Conservation (phyloP, 768 basidiomycete species). For the Tricholoma terreum region DNA sequence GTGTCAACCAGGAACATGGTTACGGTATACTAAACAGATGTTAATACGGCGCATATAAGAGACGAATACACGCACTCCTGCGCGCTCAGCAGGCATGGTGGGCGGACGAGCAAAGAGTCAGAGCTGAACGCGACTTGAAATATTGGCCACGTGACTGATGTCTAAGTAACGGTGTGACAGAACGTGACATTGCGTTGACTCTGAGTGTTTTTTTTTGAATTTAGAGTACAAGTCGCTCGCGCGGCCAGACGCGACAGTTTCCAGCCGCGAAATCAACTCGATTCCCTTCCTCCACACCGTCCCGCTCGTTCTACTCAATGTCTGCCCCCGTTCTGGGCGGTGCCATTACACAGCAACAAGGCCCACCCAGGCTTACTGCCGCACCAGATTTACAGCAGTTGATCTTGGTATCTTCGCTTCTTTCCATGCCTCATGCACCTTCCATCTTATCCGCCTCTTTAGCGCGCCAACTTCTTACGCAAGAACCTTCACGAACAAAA, state of each 20-base stretch:
- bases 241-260: slow-evolving; percentile 23
- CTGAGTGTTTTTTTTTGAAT: slow-evolving; percentile 20
- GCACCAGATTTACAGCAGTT: slow-evolving; percentile 42
- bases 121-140: slow-evolving; percentile 32
- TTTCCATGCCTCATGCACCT: slow-evolving; percentile 8
- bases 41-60: slow-evolving; percentile 9
- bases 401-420: slow-evolving; percentile 35
- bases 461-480: slow-evolving; percentile 50
- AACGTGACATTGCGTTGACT: slow-evolving; percentile 21
- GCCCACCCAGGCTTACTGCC: slow-evolving; percentile 20
- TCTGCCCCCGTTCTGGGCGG: slow-evolving; percentile 41
- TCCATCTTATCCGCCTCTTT: slow-evolving; percentile 9
- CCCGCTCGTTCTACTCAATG: slow-evolving; percentile 23
- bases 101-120: slow-evolving; percentile 14
- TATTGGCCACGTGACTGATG: slow-evolving; percentile 31
- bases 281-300: slow-evolving; percentile 7
- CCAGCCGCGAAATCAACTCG: slow-evolving; percentile 7
- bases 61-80: slow-evolving; percentile 54
- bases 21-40: slow-evolving; percentile 62
- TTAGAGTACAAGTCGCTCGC: slow-evolving; percentile 13
- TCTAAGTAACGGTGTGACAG: slow-evolving; percentile 25
- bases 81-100: slow-evolving; percentile 75
- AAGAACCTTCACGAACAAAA: slow-evolving; percentile 51
- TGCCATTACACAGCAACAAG: slow-evolving; percentile 30
- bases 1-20: slow-evolving; percentile 89